A percentile compares a stretch with the other conserved stretches of the same genome.
Conservation (phyloP, 805 yeast genomes). For the Wickerhamiella allomyrinae region DNA sequence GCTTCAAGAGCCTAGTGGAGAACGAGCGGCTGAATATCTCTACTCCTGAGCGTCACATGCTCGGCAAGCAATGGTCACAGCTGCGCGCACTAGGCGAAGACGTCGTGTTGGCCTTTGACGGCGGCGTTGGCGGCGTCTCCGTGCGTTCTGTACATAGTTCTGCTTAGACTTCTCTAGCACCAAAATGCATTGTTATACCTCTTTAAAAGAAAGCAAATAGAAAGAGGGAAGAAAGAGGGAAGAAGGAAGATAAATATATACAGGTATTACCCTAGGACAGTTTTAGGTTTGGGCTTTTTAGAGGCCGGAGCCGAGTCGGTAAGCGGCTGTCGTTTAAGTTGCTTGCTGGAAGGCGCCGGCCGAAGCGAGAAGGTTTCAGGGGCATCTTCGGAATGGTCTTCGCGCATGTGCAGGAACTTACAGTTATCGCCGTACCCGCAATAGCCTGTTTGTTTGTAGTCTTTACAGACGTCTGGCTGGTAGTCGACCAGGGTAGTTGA, state of each 20-base stretch:
- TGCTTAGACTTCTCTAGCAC: too few relatives aligned
- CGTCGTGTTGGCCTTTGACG: constrained; percentile 27
- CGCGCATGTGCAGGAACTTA: constrained; percentile 83
- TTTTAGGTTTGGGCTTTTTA: too few relatives aligned
- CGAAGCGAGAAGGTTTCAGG: background rate
- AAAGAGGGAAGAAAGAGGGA: too few relatives aligned
- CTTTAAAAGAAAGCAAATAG: too few relatives aligned
- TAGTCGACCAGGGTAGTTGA: constrained; percentile 44
- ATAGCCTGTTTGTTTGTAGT: constrained; percentile 76
- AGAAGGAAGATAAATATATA: too few relatives aligned
- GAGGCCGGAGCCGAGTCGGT: too few relatives aligned
- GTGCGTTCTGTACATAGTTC: background rate
- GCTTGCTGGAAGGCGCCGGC: constrained; percentile 29
- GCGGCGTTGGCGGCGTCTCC: constrained; percentile 23
- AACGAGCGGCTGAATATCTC: constrained; percentile 16
- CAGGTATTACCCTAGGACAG: too few relatives aligned
- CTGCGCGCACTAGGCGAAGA: constrained; percentile 17
- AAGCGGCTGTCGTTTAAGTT: too few relatives aligned
- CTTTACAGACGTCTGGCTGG: constrained; percentile 91
- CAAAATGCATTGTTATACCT: too few relatives aligned
- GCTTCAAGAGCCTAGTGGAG: constrained; percentile 21
- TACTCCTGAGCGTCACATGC: constrained; percentile 17
- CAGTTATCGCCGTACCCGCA: constrained; percentile 98
- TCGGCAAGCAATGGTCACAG: constrained; percentile 4
- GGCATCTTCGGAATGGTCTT: constrained; percentile 49